phyloP scores from a whole-genome alignment of 495 filamentous ascomycete species.

The Penicillium dipodomyicola region DNA sequence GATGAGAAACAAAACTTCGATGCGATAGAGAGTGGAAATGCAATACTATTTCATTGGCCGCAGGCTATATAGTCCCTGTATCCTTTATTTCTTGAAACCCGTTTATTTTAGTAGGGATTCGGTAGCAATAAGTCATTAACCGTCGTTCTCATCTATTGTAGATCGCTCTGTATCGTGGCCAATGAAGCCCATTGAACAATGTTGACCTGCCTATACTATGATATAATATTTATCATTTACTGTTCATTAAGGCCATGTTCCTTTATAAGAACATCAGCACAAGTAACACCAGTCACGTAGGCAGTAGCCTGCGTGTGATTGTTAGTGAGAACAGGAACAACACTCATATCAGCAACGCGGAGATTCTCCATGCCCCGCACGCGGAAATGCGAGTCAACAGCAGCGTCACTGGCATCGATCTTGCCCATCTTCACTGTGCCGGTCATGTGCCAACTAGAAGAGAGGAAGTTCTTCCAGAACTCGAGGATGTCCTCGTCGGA shows the following conservation, averaged over 20 bases:
- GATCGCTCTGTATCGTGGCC: no score
- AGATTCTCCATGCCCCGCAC: slow-evolving; percentile 55
- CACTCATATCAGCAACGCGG: slow-evolving; percentile 64
- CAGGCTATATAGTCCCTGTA: not conserved
- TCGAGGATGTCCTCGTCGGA: slow-evolving; percentile 57
- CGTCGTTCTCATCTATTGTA: no score
- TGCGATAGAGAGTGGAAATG: not conserved
- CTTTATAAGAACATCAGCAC: slow-evolving; percentile 27
- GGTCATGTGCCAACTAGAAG: slow-evolving; percentile 54
- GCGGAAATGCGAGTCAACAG: slow-evolving; percentile 55
- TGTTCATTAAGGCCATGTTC: slow-evolving; percentile 24
- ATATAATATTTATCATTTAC: not conserved
- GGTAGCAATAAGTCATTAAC: no score
- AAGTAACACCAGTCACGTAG: slow-evolving; percentile 34
- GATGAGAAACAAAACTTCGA: not conserved
- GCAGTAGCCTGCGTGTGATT: slow-evolving; percentile 42
- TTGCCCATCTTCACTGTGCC: slow-evolving; percentile 64
- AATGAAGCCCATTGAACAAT: not conserved
- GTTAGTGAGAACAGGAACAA: slow-evolving; percentile 56
- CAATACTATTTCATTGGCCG: not conserved
- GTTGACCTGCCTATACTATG: not conserved
- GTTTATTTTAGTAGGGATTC: no score
- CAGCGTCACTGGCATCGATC: slow-evolving; percentile 43
- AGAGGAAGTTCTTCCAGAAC: slow-evolving; percentile 38
- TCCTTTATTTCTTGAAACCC: no score